These are phyloP conservation scores for Stemphylium beticola DNA, from an alignment of 2,329 filamentous ascomycete species.

Conservation along the genomic window DNA sequence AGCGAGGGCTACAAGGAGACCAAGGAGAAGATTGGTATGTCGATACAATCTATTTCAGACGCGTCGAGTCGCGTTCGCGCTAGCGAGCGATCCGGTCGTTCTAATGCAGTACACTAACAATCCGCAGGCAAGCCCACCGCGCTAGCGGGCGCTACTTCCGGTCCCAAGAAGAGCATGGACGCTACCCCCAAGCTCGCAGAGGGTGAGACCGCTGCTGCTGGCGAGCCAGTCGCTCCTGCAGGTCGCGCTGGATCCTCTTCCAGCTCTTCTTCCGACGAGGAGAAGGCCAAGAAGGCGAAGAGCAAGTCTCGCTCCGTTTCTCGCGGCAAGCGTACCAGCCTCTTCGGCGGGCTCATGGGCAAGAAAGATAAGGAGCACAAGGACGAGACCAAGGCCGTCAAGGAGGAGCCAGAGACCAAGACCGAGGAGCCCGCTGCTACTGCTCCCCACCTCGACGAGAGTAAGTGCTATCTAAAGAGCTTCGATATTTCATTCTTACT, in stretches of 20 bases:
- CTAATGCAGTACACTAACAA: constrained; percentile 45
- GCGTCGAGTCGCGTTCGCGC: constrained; percentile 29
- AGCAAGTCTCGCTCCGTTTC: constrained; percentile 67
- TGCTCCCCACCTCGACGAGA: constrained; percentile 40
- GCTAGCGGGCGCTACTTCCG: constrained; percentile 48
- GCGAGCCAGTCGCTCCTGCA: constrained; percentile 27
- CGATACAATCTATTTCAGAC: constrained; percentile 9
- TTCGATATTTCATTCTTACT: too few species aligned
- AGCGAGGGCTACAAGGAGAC: constrained; percentile 89
- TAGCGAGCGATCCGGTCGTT: constrained; percentile 40
- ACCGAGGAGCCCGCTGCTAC: constrained; percentile 36
- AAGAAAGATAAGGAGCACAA: constrained; percentile 65
- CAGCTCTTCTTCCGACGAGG: constrained; percentile 54
- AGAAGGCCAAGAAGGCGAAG: constrained; percentile 56
- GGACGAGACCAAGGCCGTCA: constrained; percentile 48
- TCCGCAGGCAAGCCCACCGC: constrained; percentile 48
- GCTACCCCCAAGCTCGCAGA: constrained; percentile 50
- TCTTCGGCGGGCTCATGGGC: constrained; percentile 64
- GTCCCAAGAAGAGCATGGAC: constrained; percentile 57
- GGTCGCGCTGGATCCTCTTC: constrained; percentile 49
- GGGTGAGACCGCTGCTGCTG: constrained; percentile 34
- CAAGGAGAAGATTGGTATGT: constrained; percentile 72
- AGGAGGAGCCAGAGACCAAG: constrained; percentile 43
- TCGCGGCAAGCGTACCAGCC: constrained; percentile 61
- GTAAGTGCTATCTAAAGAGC: constrained; percentile 30